Evolutionary conservation across 2,329 filamentous ascomycete genomes (phyloP), one percentile per base, ranked within the genome.

Genomic region (Teratosphaeria viscida): DNA sequence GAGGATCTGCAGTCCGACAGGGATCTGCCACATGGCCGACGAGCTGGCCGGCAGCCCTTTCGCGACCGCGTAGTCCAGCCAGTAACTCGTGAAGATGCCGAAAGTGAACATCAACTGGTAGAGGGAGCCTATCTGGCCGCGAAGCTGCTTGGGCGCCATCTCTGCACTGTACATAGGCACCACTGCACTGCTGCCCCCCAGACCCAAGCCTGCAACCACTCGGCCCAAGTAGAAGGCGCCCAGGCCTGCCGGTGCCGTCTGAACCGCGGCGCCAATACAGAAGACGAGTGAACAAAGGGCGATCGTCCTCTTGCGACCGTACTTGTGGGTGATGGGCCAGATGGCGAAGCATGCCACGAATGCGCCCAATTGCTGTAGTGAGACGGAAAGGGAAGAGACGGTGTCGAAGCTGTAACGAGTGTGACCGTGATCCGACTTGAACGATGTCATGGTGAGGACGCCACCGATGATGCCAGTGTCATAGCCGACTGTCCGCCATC

Each of bases 21-120:
- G 81, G 32, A 83, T 76, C 68, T 82, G 81, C 82, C 81, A 84
- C 69, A 83, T 80, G 11, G 59, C 59, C 10, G 66, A 58, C 2
- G 68, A 68, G 0, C 77, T 65, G 49, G 72, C 66, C n/a, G 64
- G 59, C 53, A 77, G 70, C 58, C 71, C 65, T 37, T 68, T 68
- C 1, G 70, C 65, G 5, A 78, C 76, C 16, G 73, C 78, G 58
- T 81, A 82, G 67, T 82, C 79, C 52, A 82, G 49, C 78, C 79
- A 82, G 67, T 82, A 82, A 3, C 77, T 79, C 0, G 74, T 71
- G 53, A 81, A 77, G 57, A 82, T 81, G 1, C 68, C 79, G 74
- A 77, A 70, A 0, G 77, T 79, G 63, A 75, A 82, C 61, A 80
- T 77, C 59, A 79, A 76, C 63, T 82, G 79, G 64, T 80, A 81